These are phyloP conservation scores for Neurospora sublineolata DNA, from an alignment of 495 filamentous ascomycete genomes.

Conservation along the genomic window DNA sequence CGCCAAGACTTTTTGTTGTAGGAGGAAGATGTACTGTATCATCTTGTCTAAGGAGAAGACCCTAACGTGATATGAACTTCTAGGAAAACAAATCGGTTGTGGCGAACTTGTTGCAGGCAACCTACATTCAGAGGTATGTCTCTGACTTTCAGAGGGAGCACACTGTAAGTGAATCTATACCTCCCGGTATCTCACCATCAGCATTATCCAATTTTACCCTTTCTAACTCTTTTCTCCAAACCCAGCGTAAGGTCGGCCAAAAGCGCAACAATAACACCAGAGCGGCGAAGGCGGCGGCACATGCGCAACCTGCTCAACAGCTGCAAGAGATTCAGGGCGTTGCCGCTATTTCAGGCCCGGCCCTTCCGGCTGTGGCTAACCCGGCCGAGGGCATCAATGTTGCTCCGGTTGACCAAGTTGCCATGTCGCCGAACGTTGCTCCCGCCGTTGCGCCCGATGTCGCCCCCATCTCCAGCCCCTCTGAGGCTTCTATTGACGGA, in stretches of 20 bases:
- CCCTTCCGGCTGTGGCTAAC: background rate
- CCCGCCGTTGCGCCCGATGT: background rate
- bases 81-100: background rate
- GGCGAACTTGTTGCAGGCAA: background rate
- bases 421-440: background rate
- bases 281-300: too few species aligned
- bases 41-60: too few species aligned
- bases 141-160: background rate
- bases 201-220: too few species aligned
- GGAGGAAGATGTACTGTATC: too few species aligned
- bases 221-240: background rate
- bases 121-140: background rate
- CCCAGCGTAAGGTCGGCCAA: background rate
- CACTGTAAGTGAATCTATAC: background rate
- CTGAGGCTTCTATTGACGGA: background rate
- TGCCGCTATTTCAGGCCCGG: too few species aligned
- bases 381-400: background rate
- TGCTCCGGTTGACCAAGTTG: too few species aligned
- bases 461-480: background rate
- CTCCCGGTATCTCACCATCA: background rate
- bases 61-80: background rate
- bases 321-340: background rate
- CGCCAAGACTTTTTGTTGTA: too few species aligned
- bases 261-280: background rate
- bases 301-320: background rate